Conservation (phyloP, 192 early-diverging fungal species). For the Coemansia sp. region DNA sequence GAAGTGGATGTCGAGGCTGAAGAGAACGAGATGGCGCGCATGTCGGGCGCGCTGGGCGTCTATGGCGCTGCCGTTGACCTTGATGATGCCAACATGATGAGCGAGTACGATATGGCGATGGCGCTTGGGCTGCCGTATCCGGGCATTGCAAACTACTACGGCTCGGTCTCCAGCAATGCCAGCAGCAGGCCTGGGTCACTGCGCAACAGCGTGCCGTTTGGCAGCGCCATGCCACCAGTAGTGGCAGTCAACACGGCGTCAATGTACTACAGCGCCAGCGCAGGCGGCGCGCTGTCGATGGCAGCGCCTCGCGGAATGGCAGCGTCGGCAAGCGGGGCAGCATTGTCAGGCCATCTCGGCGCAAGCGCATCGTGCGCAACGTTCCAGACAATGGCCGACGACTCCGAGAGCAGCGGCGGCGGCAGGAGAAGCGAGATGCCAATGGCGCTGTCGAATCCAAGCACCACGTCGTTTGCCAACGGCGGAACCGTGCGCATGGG, state of each 20-base stretch:
- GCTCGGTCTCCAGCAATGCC: conserved; percentile 16
- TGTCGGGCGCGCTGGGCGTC: neutral
- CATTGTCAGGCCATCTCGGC: neutral
- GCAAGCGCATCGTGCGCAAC: conserved; percentile 47
- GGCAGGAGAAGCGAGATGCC: conserved; percentile 3
- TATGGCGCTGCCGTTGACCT: neutral
- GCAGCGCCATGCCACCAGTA: neutral
- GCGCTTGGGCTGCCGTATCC: conserved; percentile 47
- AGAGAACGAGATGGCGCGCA: neutral
- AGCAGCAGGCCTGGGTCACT: conserved; percentile 15
- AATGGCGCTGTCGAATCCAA: conserved; percentile 26
- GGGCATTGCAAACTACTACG: conserved; percentile 17
- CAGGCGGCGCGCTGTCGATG: neutral
- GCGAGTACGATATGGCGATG: conserved; percentile 51
- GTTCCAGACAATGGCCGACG: conserved; percentile 40
- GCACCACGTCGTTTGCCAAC: conserved; percentile 41
- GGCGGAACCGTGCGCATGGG: conserved; percentile 38
- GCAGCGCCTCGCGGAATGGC: neutral
- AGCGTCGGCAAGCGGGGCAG: neutral
- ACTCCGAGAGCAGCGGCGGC: conserved; percentile 13
- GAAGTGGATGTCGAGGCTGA: conserved; percentile 39
- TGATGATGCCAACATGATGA: conserved; percentile 16
- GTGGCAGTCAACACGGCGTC: too few species aligned
- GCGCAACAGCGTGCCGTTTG: conserved; percentile 12
- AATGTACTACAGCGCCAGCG: neutral